Base-by-base conservation (phyloP, 1,284 basidiomycete species). In the Marasmius sp. region DNA sequence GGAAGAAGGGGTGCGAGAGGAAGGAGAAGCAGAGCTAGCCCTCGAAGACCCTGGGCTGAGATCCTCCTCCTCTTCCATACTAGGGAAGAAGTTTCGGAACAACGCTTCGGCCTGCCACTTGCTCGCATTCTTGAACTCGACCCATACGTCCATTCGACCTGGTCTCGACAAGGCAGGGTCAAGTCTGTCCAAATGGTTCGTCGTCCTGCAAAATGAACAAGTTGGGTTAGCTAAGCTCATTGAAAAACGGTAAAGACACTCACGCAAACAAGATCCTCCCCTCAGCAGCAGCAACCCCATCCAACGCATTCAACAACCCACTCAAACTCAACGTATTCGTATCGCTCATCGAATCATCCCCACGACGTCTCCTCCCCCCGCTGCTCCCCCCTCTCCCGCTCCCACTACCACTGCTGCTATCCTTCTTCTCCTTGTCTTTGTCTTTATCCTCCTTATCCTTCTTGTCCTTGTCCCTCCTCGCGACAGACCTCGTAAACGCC, bases 121-220 rank as follows among this genome's bases (percentile, higher is more conserved):
- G 64, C 86, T 89, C 37, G 93, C 89, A 63, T 92, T 89, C 77
- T 86, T 89, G 81, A 94, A 95, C 73, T 94, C 91, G 57, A 94
- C 83, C 91, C 91, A 93, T 4, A 95, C 90, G 68, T 94, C 93
- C 87, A 94, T 93, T 34, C 93, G 91, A 16, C 93, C 93, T n/a
- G 91, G 89, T 61, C 91, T 85, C 8, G 89, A 89, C 7, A 95
- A 81, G 0, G 93, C 93, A 6, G 91, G 89, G 69, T 95, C 93
- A 3, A 94, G 83, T 34, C 85, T 82, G 68, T 93, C 90, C n/a
- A 93, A 77, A 69, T 94, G 91, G 71, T 94, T 94, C 6, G 92
- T 93, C 14, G 90, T 92, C 0, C 87, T 89, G 27, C n/a, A 38
- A 47, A 27, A n/a, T n/a, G n/a, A n/a, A n/a, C n/a, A n/a, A n/a